Percentiles rank a stretch among this genome's conserved stretches.
phyloP scores from a whole-genome alignment of 2,329 filamentous ascomycete genomes.

The Paracamarosporium sp. region DNA sequence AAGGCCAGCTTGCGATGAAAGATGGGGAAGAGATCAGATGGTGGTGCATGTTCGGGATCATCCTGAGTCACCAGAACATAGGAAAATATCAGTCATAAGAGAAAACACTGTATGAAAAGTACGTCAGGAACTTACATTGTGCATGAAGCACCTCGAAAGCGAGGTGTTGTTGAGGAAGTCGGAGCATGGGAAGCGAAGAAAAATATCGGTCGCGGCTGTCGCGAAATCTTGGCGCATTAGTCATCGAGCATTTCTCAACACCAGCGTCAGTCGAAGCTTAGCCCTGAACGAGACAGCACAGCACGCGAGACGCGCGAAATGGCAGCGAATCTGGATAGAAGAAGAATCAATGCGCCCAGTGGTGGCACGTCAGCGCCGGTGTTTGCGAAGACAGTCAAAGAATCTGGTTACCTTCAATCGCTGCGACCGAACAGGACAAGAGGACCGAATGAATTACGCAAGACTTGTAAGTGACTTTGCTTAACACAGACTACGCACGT shows the following conservation, averaged over 20 bases:
- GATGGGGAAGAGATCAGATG: conserved; percentile 56
- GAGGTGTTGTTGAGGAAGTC: conserved; percentile 23
- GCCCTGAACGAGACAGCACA: background rate
- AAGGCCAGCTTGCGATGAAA: conserved; percentile 12
- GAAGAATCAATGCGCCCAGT: conserved; percentile 86
- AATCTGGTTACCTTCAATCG: conserved; percentile 54
- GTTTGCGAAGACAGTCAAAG: conserved; percentile 62
- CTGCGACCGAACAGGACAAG: conserved; percentile 63
- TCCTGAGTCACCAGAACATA: conserved; percentile 63
- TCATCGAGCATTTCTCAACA: conserved; percentile 26
- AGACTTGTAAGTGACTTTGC: conserved; percentile 75
- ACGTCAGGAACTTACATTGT: conserved; percentile 30
- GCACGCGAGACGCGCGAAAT: conserved; percentile 23
- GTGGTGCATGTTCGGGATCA: conserved; percentile 69
- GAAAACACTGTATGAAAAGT: conserved; percentile 13
- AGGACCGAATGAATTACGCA: conserved; percentile 74
- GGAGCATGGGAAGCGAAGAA: conserved; percentile 23
- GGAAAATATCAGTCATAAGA: conserved; percentile 61
- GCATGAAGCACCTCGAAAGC: conserved; percentile 17
- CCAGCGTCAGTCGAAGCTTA: background rate
- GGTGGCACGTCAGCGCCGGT: conserved; percentile 78
- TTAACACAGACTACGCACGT: background rate
- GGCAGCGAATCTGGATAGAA: conserved; percentile 66
- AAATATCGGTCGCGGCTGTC: conserved; percentile 14
- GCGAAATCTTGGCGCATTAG: conserved; percentile 41